Base-by-base conservation (phyloP, 176 grass and related monocot species). In the Lolium multiflorum region DNA sequence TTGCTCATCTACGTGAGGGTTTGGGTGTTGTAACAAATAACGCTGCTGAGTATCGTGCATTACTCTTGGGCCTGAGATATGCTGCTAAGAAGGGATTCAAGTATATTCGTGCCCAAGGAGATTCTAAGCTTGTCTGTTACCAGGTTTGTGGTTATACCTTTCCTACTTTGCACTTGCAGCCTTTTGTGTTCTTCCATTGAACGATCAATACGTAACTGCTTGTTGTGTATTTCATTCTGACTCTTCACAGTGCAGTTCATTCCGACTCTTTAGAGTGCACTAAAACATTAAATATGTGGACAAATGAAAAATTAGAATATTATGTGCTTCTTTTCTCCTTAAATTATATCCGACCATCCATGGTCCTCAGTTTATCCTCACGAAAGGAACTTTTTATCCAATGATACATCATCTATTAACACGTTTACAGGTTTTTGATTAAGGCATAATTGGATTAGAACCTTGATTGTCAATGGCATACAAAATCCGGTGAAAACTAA, bases 21-120 rank as follows among this genome's bases (percentile, higher is more conserved):
- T 90, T 98, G 91, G 96, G 96, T 47, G 51, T 67, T 67, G 91
- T 46, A 26, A 98, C 96, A 48, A 82, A 76, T 78, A 98, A 98
- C 7, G 96, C 94, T 82, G 93, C 96, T 84, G 96, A 98, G 87
- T 98, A 98, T 43, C 92, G 86, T 70, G 93, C 93, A 85, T 86
- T 98, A 85, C 77, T 98, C 91, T 89, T 98, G 82, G 96, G 96
- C 21, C 49, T 98, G 71, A 95, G 85, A 90, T 92, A 86, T 86
- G 96, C 96, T 17, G 14, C 86, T 60, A 95, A 89, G 31, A 95
- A 95, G 85, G 96, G 96, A 65, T 94, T 91, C 84, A 95, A 92
- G 78, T 84, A 91, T 79, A 82, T 98, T 46, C 83, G 47, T 79
- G 93, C 88, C 67, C 87, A 91, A 83, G 96, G 96, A 0, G 96